Percentiles rank a stretch among this genome's conserved stretches.
These are phyloP conservation scores for Gelatoporia subvermispora DNA, from an alignment of 768 basidiomycete species.

Conservation along the genomic window DNA sequence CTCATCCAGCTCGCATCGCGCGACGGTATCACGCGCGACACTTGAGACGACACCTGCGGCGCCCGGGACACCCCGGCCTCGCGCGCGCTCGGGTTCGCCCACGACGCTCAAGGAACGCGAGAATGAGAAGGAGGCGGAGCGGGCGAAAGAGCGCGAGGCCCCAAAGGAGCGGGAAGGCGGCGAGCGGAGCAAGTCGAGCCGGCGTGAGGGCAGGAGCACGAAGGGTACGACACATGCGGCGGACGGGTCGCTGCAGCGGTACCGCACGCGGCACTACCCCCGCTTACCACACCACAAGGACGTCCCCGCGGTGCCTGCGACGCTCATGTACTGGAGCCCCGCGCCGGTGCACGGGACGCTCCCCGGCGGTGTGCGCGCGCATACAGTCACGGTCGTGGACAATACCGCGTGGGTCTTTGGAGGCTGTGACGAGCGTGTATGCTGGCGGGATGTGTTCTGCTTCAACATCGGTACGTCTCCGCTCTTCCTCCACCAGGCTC, in stretches of 20 bases:
- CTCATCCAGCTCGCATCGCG: slow-evolving; percentile 9
- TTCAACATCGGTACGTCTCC: slow-evolving; percentile 69
- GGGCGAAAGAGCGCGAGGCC: slow-evolving; percentile 8
- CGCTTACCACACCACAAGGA: slow-evolving; percentile 59
- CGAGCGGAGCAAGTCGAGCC: slow-evolving; percentile 1
- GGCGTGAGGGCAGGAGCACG: slow-evolving; percentile 3
- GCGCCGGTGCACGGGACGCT: slow-evolving; percentile 73
- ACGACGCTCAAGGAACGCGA: slow-evolving; percentile 10
- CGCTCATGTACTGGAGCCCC: slow-evolving; percentile 81
- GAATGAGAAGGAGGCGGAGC: slow-evolving; percentile 9
- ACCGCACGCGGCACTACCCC: slow-evolving; percentile 44
- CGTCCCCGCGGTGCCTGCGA: slow-evolving; percentile 57
- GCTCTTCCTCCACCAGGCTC: background rate
- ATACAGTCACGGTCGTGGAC: slow-evolving; percentile 81
- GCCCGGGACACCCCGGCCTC: slow-evolving; percentile 6
- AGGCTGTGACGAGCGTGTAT: slow-evolving; percentile 79
- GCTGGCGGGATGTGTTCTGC: slow-evolving; percentile 72
- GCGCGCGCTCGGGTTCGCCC: slow-evolving; percentile 4
- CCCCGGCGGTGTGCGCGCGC: slow-evolving; percentile 73
- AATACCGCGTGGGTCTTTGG: slow-evolving; percentile 84
- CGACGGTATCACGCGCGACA: slow-evolving; percentile 3
- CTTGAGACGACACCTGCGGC: slow-evolving; percentile 7
- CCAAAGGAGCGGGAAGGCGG: too few relatives aligned
- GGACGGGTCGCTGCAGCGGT: slow-evolving; percentile 19
- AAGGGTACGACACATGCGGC: slow-evolving; percentile 1